Evolutionary conservation across 2,329 filamentous ascomycete species (phyloP), one percentile per base, ranked within the genome.

Genomic region (Tolypocladium endophyticum): DNA sequence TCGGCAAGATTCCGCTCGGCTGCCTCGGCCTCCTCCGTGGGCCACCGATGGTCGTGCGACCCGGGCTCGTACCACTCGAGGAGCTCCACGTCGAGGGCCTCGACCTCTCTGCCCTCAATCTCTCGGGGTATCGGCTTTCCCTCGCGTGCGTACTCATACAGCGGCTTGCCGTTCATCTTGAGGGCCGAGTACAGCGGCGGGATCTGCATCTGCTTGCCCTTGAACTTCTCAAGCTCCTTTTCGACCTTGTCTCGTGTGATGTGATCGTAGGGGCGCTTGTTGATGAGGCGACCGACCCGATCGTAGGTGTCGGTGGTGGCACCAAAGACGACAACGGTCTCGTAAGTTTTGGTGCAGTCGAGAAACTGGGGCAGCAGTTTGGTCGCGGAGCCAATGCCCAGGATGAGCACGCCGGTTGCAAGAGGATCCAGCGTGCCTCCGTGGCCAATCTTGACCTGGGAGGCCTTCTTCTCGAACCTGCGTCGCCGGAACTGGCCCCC

Each of bases 101-200:
- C 86, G 45, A 97, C 90, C 2, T 89, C 83, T 60, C 93, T 79
- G 58, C 88, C 85, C 70, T 92, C 81, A 61, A 99, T 94, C 71
- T 96, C 88, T 59, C 88, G 80, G 0, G 94, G 94, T 20, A 96
- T 87, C 41, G 90, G 85, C 69, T 88, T 91, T 20, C 94, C 94
- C 71, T 92, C 90, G 56, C 94, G 83, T 25, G 94, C 94, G 73
- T 97, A 97, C 75, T 99, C 92, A 72, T 99, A 99, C 56, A 97
- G 80, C 39, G 90, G 89, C 78, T 97, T 97, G 2, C 94, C 94
- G 65, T 97, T 85, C 73, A 97, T 90, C 73, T 93, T 92, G 62
- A 97, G 79, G 12, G 94, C 94, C 36, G 91, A 96, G 74, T 92
- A 99, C 25, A 99, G 84, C 7, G 93, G 93, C 43, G 94, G 94